phyloP scores from a whole-genome alignment of 2,329 filamentous ascomycete species.

The Verticillium longisporum region DNA sequence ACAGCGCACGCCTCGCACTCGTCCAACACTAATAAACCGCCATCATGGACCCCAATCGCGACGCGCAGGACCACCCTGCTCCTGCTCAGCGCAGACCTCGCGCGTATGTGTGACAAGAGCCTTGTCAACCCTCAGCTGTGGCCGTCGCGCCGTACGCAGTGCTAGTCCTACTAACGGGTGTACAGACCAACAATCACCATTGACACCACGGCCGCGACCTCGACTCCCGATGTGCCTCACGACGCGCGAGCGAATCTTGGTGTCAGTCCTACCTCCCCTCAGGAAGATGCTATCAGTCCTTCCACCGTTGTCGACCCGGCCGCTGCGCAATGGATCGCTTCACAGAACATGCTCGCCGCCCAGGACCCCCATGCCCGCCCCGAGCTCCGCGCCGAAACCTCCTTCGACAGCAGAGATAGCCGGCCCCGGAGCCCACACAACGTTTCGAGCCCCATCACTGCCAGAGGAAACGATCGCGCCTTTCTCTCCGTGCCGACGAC shows the following conservation, averaged over 20 bases:
- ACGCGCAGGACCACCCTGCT: conserved; percentile 7
- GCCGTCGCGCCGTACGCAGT: neutral
- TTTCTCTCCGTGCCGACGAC: conserved; percentile 62
- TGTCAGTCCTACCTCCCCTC: conserved; percentile 26
- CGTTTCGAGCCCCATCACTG: conserved; percentile 52
- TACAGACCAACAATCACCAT: conserved; percentile 49
- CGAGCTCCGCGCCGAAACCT: conserved; percentile 47
- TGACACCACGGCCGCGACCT: conserved; percentile 35
- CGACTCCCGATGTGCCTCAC: conserved; percentile 20
- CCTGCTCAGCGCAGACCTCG: conserved; percentile 19
- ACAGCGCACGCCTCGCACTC: neutral
- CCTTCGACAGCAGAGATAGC: conserved; percentile 60
- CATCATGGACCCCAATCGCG: conserved; percentile 7
- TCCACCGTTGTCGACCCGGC: conserved; percentile 26
- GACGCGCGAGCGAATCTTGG: conserved; percentile 14
- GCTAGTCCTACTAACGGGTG: neutral
- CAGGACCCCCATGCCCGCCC: conserved; percentile 18
- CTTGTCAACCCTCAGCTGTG: neutral
- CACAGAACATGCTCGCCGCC: conserved; percentile 16
- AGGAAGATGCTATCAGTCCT: conserved; percentile 34
- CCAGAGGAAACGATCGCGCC: conserved; percentile 37
- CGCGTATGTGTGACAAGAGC: conserved; percentile 28
- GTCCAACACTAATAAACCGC: neutral
- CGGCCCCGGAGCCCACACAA: conserved; percentile 68
- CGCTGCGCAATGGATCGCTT: conserved; percentile 16